Percentiles rank a stretch among this genome's conserved stretches.
Evolutionary conservation across 2,329 filamentous ascomycete genomes (phyloP).

Genomic region (Aspergillus pseudonomiae): DNA sequence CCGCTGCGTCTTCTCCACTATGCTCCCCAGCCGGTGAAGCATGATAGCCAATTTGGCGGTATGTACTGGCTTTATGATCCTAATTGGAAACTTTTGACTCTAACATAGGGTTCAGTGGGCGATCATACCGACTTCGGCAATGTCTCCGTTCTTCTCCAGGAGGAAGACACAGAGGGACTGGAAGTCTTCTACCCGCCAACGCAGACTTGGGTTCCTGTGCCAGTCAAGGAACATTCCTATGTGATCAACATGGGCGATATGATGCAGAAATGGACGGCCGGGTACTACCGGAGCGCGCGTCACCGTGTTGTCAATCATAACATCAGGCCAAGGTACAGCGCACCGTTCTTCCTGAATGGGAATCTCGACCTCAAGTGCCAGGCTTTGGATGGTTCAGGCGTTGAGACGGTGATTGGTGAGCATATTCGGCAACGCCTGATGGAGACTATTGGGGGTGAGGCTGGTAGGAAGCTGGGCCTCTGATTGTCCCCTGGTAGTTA

Average conservation of each 20-base stretch:
- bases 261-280: constrained; percentile 7
- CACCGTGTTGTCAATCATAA: constrained; percentile 2
- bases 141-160: constrained; percentile 6
- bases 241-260: constrained; percentile 11
- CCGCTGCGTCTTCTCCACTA: constrained; percentile 7
- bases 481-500: neutral
- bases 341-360: constrained; percentile 9
- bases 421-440: constrained; percentile 1
- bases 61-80: neutral
- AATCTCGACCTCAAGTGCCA: neutral
- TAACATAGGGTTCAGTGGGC: neutral
- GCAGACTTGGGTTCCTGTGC: constrained; percentile 7
- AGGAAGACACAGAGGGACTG: constrained; percentile 1
- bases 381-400: neutral
- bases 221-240: neutral
- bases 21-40: constrained; percentile 5
- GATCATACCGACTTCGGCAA: constrained; percentile 12
- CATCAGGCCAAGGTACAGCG: constrained; percentile 1
- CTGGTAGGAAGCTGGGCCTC: neutral
- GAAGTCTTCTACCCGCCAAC: constrained; percentile 9
- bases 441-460: constrained; percentile 3
- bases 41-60: constrained; percentile 8
- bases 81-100: neutral
- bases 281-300: constrained; percentile 1
- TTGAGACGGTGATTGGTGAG: constrained; percentile 4